Evolutionary conservation across 78 protist species (phyloP).

Genomic region (Protostelium mycophagum): DNA sequence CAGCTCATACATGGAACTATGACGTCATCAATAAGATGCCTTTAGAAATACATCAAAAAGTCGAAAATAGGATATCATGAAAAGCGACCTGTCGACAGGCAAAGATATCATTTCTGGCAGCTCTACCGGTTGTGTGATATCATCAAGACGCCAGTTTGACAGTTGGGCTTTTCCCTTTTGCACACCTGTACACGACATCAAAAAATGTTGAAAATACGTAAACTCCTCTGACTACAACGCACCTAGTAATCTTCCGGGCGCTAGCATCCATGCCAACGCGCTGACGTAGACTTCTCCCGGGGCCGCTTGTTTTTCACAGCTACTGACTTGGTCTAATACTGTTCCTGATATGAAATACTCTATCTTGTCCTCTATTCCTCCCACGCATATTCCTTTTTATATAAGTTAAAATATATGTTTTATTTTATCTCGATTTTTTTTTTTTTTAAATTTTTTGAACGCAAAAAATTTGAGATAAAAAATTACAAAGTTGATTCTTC

Average conservation of each 20-base stretch:
- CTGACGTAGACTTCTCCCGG: slow-evolving; percentile 67
- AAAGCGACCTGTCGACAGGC: no score
- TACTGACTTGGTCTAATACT: slow-evolving; percentile 44
- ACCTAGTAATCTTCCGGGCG: background rate
- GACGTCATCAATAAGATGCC: no score
- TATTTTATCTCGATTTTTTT: no score
- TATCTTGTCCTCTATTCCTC: slow-evolving; percentile 56
- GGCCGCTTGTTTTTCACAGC: slow-evolving; percentile 66
- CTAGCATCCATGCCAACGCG: background rate
- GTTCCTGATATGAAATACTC: slow-evolving; percentile 74
- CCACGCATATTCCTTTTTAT: slow-evolving; percentile 51
- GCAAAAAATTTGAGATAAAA: no score
- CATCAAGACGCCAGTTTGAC: background rate
- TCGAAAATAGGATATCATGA: no score
- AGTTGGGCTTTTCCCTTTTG: background rate
- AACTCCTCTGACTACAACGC: no score
- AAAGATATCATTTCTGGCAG: background rate
- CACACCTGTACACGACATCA: no score
- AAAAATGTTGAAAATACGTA: no score
- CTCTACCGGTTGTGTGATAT: background rate
- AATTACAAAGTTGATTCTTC: no score
- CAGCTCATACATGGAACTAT: slow-evolving; percentile 41
- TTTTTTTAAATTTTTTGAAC: no score
- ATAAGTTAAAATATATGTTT: no score
- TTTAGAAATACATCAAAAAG: no score